Evolutionary conservation across 768 basidiomycete genomes (phyloP).

Genomic region (Lactarius deliciosus): DNA sequence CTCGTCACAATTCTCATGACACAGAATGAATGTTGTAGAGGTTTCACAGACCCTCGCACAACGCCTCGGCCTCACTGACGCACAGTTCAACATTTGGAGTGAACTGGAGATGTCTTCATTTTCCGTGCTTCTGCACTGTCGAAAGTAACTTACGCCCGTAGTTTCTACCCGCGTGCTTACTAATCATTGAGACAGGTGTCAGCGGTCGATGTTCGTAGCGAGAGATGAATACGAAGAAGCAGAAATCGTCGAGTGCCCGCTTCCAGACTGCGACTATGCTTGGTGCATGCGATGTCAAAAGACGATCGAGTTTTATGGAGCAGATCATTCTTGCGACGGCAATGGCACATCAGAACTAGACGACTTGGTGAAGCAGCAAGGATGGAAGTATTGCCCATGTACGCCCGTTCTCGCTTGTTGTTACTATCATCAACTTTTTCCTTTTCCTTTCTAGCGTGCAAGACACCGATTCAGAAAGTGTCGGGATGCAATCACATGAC

Average conservation of each 20-base stretch:
- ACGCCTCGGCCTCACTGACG: slow-evolving; percentile 46
- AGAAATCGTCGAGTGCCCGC: slow-evolving; percentile 34
- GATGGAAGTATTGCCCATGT: slow-evolving; percentile 40
- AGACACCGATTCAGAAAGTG: slow-evolving; percentile 50
- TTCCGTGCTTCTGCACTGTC: slow-evolving; percentile 49
- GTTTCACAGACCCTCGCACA: slow-evolving; percentile 45
- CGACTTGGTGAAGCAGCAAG: slow-evolving; percentile 33
- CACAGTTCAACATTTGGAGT: slow-evolving; percentile 42
- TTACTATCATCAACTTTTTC: too few relatives aligned
- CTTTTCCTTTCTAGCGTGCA: slow-evolving; percentile 39
- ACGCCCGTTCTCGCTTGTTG: not conserved
- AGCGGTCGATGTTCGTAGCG: slow-evolving; percentile 34
- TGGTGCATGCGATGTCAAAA: slow-evolving; percentile 40
- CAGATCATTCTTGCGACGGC: slow-evolving; percentile 37
- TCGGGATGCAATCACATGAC: slow-evolving; percentile 61
- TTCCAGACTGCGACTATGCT: slow-evolving; percentile 33
- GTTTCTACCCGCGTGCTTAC: not conserved
- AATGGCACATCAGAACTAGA: slow-evolving; percentile 37
- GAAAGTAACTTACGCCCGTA: slow-evolving; percentile 40
- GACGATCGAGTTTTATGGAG: slow-evolving; percentile 28
- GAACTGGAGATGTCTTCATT: slow-evolving; percentile 49
- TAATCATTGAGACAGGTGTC: slow-evolving; percentile 24
- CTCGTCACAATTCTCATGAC: not conserved
- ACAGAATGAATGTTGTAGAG: slow-evolving; percentile 32
- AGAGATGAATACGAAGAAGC: slow-evolving; percentile 33